Conservation (phyloP, 345 rosid genomes). For the Euclidium syriacum region DNA sequence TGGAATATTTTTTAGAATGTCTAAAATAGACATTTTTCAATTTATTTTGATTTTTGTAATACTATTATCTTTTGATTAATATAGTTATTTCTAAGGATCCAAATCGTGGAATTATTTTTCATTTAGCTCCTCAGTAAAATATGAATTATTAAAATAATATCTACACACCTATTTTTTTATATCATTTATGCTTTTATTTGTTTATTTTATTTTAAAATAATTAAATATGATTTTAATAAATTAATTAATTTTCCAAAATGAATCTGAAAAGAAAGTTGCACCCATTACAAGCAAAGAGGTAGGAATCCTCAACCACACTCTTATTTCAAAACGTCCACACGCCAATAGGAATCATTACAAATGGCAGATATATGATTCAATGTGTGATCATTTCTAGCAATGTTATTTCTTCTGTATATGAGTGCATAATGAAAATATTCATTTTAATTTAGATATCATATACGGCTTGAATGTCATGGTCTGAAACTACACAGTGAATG, state of each 20-base stretch:
- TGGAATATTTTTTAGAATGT: too few relatives aligned
- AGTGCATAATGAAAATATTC: not conserved
- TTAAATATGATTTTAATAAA: too few relatives aligned
- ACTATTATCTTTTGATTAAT: too few relatives aligned
- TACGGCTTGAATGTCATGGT: not conserved
- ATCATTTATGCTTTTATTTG: too few relatives aligned
- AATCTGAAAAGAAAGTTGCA: conserved; percentile 4
- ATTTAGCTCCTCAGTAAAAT: too few relatives aligned
- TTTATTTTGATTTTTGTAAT: too few relatives aligned
- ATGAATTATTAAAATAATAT: too few relatives aligned
- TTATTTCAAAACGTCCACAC: conserved; percentile 4
- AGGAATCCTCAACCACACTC: conserved; percentile 1
- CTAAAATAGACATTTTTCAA: too few relatives aligned
- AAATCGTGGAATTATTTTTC: too few relatives aligned
- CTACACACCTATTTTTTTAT: too few relatives aligned
- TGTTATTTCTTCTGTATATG: not conserved
- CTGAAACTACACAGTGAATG: not conserved
- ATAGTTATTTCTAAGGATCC: too few relatives aligned
- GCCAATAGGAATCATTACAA: not conserved
- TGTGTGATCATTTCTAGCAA: conserved; percentile 12
- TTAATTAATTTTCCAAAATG: too few relatives aligned
- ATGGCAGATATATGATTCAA: conserved; percentile 1
- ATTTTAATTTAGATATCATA: not conserved
- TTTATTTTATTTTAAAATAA: not conserved
- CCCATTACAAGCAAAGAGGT: conserved; percentile 11